Evolutionary conservation across 805 yeast species (phyloP), one percentile per base, ranked within the genome.

Genomic region (Kodamaea sagamina): DNA sequence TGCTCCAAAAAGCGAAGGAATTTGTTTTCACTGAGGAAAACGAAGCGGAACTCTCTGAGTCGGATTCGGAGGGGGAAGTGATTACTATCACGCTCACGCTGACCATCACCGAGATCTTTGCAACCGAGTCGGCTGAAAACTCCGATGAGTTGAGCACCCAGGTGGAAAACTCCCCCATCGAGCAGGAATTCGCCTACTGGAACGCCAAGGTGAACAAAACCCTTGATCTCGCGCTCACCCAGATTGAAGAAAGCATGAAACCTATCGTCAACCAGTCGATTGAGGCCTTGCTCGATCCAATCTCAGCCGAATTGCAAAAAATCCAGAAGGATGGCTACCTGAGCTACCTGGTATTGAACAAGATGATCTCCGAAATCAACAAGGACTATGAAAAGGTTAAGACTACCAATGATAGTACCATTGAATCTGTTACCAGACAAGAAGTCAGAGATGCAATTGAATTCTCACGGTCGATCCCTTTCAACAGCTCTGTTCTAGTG

Each of bases 371-470:
- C 7, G 49, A 52, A 2, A 61, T 71, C 28, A 59, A 68, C 49
- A 64, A 59, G 44, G 74, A 71, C 49, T 54, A 54, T 22, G 67
- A 62, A 28, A 41, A 43, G 10, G 62, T 70, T 39, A 54, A 59
- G 32, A 55, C 51, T 15, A 44, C 55, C 19, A 27, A 39, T 32
- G 38, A 45, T 32, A 46, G 31, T 46, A 48, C 19, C 24, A 47
- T 34, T 38, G 56, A 21, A 48, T 50, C 55, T 8, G 55, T 62
- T 12, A 41, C 61, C 3, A 52, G 76, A 38, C 71, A 71, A 49
- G 61, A 57, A 22, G 60, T 71, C 48, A 49, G 75, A 41, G 72
- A 64, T 44, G 49, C 53, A 16, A 68, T 71, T 17, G 49, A 53
- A 11, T 48, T 47, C 12, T 47, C 65, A 1, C 56, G 57, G 39